phyloP scores from a whole-genome alignment of 345 rosid genomes.

The Ricinus communis region DNA sequence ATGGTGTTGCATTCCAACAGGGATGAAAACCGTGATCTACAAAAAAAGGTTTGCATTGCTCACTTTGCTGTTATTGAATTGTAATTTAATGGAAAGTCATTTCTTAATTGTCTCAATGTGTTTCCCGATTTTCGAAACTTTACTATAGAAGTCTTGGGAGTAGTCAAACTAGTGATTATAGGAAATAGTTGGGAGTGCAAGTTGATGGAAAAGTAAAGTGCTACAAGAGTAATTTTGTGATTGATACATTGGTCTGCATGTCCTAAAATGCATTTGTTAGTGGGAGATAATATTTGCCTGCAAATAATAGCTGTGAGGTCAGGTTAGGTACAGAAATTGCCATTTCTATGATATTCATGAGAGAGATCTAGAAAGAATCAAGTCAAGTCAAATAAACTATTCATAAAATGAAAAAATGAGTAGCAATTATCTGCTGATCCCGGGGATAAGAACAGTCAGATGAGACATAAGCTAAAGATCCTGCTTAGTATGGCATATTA shows the following conservation, averaged over 20 bases:
- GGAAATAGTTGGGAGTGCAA: not conserved
- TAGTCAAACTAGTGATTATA: not conserved
- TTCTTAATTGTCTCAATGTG: not conserved
- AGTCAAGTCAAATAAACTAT: no score
- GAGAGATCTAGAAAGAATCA: no score
- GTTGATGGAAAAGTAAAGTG: not conserved
- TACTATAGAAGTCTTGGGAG: not conserved
- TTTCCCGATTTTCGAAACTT: not conserved
- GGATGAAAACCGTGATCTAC: slow-evolving; percentile 63
- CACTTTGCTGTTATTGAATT: not conserved
- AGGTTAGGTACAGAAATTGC: not conserved
- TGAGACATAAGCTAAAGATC: not conserved
- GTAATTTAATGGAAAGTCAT: not conserved
- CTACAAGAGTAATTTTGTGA: not conserved
- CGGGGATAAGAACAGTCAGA: no score
- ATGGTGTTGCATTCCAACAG: slow-evolving; percentile 78
- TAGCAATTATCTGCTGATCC: no score
- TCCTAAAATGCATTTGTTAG: not conserved
- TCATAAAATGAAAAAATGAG: no score
- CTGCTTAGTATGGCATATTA: not conserved
- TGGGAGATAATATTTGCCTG: not conserved
- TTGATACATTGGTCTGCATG: not conserved
- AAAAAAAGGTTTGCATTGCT: slow-evolving; percentile 57
- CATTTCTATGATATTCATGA: not conserved
- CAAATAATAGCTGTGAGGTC: not conserved